A percentile compares a stretch with the other conserved stretches of the same genome.
Evolutionary conservation across 306 rosid genomes (phyloP).

Genomic region (Vicia villosa): DNA sequence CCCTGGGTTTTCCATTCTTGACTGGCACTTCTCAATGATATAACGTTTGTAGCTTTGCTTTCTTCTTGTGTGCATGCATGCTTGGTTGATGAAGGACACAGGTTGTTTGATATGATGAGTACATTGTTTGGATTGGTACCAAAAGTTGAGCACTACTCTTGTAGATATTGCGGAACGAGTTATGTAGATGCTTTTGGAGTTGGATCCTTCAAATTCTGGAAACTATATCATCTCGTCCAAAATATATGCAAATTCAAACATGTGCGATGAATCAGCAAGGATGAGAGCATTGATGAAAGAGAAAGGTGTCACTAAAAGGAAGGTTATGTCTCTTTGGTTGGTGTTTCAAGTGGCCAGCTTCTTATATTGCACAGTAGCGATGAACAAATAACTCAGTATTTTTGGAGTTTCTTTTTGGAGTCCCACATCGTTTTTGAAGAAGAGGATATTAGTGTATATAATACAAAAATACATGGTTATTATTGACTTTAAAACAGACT

Average conservation of each 20-base stretch:
- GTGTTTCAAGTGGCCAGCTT: too few relatives aligned
- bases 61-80: slow-evolving; percentile 96
- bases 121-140: slow-evolving; percentile 70
- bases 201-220: slow-evolving; percentile 92
- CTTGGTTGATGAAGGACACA: slow-evolving; percentile 68
- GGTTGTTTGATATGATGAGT: slow-evolving; percentile 71
- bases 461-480: too few relatives aligned
- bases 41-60: slow-evolving; percentile 85
- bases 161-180: slow-evolving; percentile 73
- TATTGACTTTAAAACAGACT: too few relatives aligned
- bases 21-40: too few relatives aligned
- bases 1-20: too few relatives aligned
- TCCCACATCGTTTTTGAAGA: too few relatives aligned
- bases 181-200: slow-evolving; percentile 63
- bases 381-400: too few relatives aligned
- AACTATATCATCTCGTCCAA: slow-evolving; percentile 83
- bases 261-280: slow-evolving; percentile 89
- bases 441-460: too few relatives aligned
- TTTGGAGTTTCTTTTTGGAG: too few relatives aligned
- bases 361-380: too few relatives aligned
- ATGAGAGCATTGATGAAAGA: slow-evolving; percentile 83
- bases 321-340: too few relatives aligned
- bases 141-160: slow-evolving; percentile 91
- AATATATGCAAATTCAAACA: slow-evolving; percentile 64
- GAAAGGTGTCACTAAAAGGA: slow-evolving; percentile 80